phyloP scores from a whole-genome alignment of 148 eudicot genomes.

The Silene uniflora region DNA sequence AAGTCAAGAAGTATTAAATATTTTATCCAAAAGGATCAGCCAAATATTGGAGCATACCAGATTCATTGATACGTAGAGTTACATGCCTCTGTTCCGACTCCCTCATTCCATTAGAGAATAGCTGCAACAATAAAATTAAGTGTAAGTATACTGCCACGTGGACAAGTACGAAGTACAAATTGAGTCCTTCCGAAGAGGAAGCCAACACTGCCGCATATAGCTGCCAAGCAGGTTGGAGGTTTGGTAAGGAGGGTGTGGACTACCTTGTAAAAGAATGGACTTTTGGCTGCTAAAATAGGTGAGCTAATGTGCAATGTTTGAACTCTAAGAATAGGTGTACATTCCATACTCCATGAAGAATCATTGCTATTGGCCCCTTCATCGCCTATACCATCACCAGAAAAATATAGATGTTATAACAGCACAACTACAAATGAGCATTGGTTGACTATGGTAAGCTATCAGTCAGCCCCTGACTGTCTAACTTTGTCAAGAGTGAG shows the following conservation, averaged over 20 bases:
- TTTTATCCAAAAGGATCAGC: neutral
- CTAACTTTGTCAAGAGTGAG: neutral
- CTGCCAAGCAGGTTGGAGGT: neutral
- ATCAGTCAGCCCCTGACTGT: neutral
- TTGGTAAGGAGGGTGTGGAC: neutral
- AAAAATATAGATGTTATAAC: constrained; percentile 3
- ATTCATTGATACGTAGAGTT: constrained; percentile 75
- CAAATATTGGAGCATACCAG: constrained; percentile 50
- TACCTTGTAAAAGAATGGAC: constrained; percentile 97
- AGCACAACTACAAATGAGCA: constrained; percentile 5
- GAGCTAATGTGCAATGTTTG: constrained; percentile 87
- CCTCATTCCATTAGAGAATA: constrained; percentile 95
- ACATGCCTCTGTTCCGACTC: constrained; percentile 98
- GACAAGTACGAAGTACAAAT: neutral
- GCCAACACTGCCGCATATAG: neutral
- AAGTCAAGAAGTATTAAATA: neutral
- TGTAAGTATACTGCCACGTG: neutral
- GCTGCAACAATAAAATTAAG: constrained; percentile 34
- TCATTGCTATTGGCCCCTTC: constrained; percentile 76
- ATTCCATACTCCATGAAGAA: constrained; percentile 76
- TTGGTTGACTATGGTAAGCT: neutral
- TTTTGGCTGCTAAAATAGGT: constrained; percentile 95
- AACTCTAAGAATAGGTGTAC: constrained; percentile 61
- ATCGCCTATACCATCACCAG: constrained; percentile 51
- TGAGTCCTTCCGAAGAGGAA: neutral